Evolutionary conservation across 2,329 filamentous ascomycete genomes (phyloP).

Genomic region (Ophiosphaerella narmari): DNA sequence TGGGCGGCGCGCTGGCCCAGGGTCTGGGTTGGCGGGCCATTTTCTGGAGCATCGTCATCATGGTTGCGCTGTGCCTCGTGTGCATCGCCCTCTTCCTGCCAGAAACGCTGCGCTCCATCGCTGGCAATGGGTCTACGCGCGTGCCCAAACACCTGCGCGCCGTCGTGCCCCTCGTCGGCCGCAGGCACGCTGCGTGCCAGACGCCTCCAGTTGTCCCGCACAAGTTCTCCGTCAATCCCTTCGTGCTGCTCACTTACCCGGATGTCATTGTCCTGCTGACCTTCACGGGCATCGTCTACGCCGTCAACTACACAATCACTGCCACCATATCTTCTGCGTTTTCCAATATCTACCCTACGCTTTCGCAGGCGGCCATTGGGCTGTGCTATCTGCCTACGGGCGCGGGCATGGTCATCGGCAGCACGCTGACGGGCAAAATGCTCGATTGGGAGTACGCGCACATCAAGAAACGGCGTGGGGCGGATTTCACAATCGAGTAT

Average conservation of each 20-base stretch:
- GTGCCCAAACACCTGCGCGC: conserved; percentile 25
- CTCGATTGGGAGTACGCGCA: conserved; percentile 58
- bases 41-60: conserved; percentile 48
- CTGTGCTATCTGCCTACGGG: conserved; percentile 60
- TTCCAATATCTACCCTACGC: conserved; percentile 24
- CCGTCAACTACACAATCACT: conserved; percentile 38
- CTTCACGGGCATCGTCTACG: conserved; percentile 36
- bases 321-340: conserved; percentile 36
- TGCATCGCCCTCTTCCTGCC: conserved; percentile 46
- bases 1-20: conserved; percentile 42
- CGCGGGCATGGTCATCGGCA: conserved; percentile 59
- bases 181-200: conserved; percentile 12
- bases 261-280: conserved; percentile 52
- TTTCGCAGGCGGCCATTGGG: conserved; percentile 31
- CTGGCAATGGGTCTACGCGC: conserved; percentile 44
- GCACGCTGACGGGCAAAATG: conserved; percentile 57
- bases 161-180: conserved; percentile 28
- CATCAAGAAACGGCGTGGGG: conserved; percentile 26
- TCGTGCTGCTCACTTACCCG: conserved; percentile 33
- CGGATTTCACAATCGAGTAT: conserved; percentile 33
- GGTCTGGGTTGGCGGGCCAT: conserved; percentile 43
- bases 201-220: conserved; percentile 3
- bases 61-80: conserved; percentile 43
- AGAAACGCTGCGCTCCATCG: conserved; percentile 49
- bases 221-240: conserved; percentile 31